Conservation (phyloP, 73 alveolate genomes). For the Paramecium caudatum region DNA sequence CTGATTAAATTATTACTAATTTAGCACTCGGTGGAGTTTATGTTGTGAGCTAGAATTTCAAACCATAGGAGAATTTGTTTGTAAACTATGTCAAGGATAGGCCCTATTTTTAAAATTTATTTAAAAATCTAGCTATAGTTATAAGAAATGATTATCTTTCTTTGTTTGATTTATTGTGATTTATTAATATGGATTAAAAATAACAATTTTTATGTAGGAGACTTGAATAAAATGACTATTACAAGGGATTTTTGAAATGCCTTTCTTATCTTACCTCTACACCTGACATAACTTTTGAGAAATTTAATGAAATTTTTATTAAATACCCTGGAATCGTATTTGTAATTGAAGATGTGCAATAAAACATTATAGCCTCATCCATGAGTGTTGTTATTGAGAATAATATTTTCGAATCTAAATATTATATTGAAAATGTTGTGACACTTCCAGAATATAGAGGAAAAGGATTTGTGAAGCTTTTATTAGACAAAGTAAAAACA, state of each 20-base stretch:
- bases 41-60: not conserved
- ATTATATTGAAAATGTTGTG: slow-evolving; percentile 43
- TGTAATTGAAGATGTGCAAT: slow-evolving; percentile 47
- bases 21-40: not conserved
- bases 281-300: not conserved
- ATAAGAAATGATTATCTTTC: too few species aligned
- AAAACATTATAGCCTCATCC: slow-evolving; percentile 2
- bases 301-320: not conserved
- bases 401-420: slow-evolving; percentile 1
- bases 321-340: slow-evolving; percentile 38
- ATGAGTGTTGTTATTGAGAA: slow-evolving; percentile 32
- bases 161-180: too few species aligned
- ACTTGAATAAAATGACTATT: slow-evolving; percentile 25
- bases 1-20: slow-evolving; percentile 1
- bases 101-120: too few species aligned
- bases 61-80: too few species aligned
- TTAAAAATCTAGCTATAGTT: too few species aligned
- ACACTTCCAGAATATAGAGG: slow-evolving; percentile 62
- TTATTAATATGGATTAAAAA: too few species aligned
- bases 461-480: not conserved
- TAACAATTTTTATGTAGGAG: slow-evolving; percentile 18
- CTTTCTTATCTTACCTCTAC: slow-evolving; percentile 11
- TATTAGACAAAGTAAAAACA: not conserved
- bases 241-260: slow-evolving; percentile 38
- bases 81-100: too few species aligned